These are phyloP conservation scores for Tarenaya hassleriana DNA, from an alignment of 345 rosid genomes.

Conservation along the genomic window DNA sequence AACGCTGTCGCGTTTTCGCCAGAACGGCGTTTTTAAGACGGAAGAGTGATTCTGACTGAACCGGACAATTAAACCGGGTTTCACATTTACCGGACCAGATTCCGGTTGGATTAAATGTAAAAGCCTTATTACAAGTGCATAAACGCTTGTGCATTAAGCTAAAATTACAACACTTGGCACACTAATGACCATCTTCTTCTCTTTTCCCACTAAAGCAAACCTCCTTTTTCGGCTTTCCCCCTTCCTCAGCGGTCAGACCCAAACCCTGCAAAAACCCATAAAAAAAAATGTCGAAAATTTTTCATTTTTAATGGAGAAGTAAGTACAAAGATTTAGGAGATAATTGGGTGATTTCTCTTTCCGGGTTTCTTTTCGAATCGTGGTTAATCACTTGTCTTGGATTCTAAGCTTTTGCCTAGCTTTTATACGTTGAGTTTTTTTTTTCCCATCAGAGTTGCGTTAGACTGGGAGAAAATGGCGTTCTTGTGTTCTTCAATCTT, in stretches of 20 bases:
- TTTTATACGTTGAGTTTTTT: constrained; percentile 20
- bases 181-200: too few relatives aligned
- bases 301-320: constrained; percentile 14
- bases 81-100: too few relatives aligned
- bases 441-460: constrained; percentile 21
- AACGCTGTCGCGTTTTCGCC: constrained; percentile 23
- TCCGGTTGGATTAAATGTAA: too few relatives aligned
- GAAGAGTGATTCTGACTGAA: too few relatives aligned
- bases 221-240: too few relatives aligned
- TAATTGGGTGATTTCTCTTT: constrained; percentile 15
- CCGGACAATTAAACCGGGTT: too few relatives aligned
- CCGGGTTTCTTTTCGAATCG: not conserved
- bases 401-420: not conserved
- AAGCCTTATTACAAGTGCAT: not conserved
- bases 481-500: constrained; percentile 25
- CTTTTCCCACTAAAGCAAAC: constrained; percentile 24
- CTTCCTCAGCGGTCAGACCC: too few relatives aligned
- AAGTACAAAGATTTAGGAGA: constrained; percentile 14
- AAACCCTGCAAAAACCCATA: constrained; percentile 7
- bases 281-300: constrained; percentile 23
- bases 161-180: constrained; percentile 25
- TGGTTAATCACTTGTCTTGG: constrained; percentile 15
- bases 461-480: constrained; percentile 18
- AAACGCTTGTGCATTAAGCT: constrained; percentile 28
- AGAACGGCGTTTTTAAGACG: too few relatives aligned